Conservation (phyloP, 1,284 basidiomycete species). For the Ceratobasidium sp. region DNA sequence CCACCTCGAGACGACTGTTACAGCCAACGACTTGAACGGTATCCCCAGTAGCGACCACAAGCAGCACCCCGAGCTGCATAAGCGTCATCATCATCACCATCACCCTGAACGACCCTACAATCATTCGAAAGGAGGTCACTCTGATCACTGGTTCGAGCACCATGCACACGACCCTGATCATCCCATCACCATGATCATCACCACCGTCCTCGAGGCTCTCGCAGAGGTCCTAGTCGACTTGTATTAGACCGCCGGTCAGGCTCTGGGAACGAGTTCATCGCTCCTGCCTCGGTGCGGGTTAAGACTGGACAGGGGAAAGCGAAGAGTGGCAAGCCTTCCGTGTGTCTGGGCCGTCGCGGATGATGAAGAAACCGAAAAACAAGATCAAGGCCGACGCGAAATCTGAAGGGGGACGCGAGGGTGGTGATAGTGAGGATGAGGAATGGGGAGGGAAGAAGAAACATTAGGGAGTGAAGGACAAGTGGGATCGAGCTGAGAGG, state of each 20-base stretch:
- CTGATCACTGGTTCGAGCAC: conserved; percentile 24
- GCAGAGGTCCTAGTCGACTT: background rate
- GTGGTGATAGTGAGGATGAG: too few species aligned
- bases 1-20: too few species aligned
- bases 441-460: background rate
- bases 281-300: background rate
- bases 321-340: background rate
- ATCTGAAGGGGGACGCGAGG: background rate
- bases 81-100: background rate
- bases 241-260: background rate
- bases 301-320: background rate
- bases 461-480: background rate
- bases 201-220: background rate
- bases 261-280: background rate
- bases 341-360: background rate
- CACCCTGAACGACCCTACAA: background rate
- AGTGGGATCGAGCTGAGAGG: background rate
- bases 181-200: background rate
- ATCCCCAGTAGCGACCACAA: background rate
- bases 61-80: background rate
- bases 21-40: too few species aligned
- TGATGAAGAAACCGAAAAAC: background rate
- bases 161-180: background rate
- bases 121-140: conserved; percentile 10
- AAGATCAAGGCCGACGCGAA: too few species aligned